Evolutionary conservation across 1,284 basidiomycete genomes (phyloP), one percentile per base, ranked within the genome.

Genomic region (Rhodotorula glutinis): DNA sequence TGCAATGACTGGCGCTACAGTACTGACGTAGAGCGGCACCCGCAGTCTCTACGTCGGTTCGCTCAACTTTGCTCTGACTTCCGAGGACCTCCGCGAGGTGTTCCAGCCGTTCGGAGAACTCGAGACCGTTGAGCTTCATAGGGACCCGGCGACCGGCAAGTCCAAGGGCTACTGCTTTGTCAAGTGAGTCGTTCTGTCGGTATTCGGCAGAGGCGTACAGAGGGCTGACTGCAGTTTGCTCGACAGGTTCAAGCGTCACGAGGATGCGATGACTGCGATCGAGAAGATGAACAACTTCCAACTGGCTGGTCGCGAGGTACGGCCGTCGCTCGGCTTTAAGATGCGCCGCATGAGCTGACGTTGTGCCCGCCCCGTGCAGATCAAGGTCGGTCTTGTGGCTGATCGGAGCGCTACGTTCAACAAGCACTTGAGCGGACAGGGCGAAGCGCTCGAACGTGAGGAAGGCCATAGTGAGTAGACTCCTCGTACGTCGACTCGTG

Each of bases 271-370:
- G 78, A 94, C 94, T 87, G 95, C 95, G 23, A 81, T 95, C 49
- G 92, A 97, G 76, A 92, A 96, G 74, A 98, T 99, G 93, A 92
- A 98, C 82, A 91, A 91, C 17, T 98, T 98, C 77, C 92, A 96
- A 75, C 84, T 99, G 60, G 95, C 96, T 55, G 96, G 93, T 55
- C 86, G 95, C 68, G 89, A 88, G 63, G 91, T 92, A 76, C 69
- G 1, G 25, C 19, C 19, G 5, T 33, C 54, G 21, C 4, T 19
- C 1, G 14, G 1, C 44, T 49, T 25, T 1, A 9, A 49, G n/a
- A 8, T 25, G 13, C 2, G 1, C 25, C 21, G 9, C 21, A 53
- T 63, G n/a, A 62, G 55, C n/a, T 19, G 2, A 4, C 21, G 30
- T 3, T 49, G n/a, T 1, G 27, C n/a, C n/a, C 25, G 25, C 17